Evolutionary conservation across 306 rosid genomes (phyloP).

Genomic region (Aeschynomene evenia): DNA sequence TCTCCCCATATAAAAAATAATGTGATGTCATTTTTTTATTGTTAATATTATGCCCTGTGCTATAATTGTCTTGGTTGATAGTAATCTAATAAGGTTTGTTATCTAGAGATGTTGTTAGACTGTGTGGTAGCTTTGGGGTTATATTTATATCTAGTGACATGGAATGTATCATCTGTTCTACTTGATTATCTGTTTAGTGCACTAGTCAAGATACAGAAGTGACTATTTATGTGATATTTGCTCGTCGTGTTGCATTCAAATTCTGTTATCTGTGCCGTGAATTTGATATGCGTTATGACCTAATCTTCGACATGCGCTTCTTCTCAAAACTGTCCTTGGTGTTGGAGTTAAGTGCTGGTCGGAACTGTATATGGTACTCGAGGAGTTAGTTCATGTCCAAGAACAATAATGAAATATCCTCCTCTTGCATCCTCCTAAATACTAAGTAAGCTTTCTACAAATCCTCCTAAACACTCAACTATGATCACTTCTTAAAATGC

Average conservation of each 20-base stretch:
- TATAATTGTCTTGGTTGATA: slow-evolving; percentile 4
- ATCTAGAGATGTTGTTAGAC: slow-evolving; percentile 27
- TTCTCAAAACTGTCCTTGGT: neutral
- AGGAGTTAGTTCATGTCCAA: neutral
- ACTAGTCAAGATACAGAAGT: slow-evolving; percentile 19
- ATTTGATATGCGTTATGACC: neutral
- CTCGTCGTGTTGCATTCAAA: slow-evolving; percentile 10
- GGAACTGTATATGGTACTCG: too few relatives aligned
- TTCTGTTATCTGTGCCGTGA: slow-evolving; percentile 23
- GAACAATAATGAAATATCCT: too few relatives aligned
- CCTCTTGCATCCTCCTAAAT: too few relatives aligned
- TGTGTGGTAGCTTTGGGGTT: slow-evolving; percentile 33
- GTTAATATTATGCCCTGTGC: slow-evolving; percentile 19
- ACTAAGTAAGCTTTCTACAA: too few relatives aligned
- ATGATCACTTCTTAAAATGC: too few relatives aligned
- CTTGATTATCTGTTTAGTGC: slow-evolving; percentile 14
- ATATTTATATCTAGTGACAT: slow-evolving; percentile 31
- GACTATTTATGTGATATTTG: neutral
- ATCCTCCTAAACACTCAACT: too few relatives aligned
- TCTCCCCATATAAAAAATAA: neutral
- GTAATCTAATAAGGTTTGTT: neutral
- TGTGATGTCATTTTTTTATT: slow-evolving; percentile 10
- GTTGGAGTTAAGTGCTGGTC: neutral
- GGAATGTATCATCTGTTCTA: slow-evolving; percentile 33
- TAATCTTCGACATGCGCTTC: neutral